These are phyloP conservation scores for Corymbia maculata DNA, from an alignment of 345 rosid genomes.

Conservation along the genomic window DNA sequence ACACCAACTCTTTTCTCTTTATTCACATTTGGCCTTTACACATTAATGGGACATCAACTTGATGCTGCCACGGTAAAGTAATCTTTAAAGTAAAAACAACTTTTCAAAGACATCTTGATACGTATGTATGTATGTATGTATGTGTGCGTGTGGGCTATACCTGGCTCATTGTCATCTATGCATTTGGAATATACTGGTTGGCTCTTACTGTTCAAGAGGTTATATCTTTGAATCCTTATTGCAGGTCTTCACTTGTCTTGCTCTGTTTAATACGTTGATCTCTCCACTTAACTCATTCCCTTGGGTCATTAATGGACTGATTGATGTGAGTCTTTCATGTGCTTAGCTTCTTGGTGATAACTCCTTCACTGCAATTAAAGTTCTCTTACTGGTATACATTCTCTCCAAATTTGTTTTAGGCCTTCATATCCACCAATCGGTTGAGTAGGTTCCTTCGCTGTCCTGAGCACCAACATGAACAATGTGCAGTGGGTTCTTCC, in stretches of 20 bases:
- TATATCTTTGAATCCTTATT: neutral
- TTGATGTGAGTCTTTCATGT: conserved; percentile 55
- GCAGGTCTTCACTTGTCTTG: conserved; percentile 95
- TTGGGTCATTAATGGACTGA: conserved; percentile 93
- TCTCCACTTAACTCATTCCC: conserved; percentile 95
- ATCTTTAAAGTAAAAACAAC: neutral
- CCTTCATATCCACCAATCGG: conserved; percentile 76
- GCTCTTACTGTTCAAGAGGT: neutral
- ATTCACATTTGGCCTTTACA: conserved; percentile 73
- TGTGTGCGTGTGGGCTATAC: neutral
- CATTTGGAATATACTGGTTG: neutral
- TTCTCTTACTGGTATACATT: neutral
- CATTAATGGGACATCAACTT: conserved; percentile 88
- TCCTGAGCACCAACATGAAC: conserved; percentile 28
- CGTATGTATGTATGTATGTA: neutral
- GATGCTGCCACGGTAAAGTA: conserved; percentile 81
- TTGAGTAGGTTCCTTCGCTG: conserved; percentile 73
- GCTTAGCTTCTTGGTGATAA: neutral
- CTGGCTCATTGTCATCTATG: neutral
- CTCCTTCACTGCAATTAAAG: neutral
- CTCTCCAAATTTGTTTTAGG: conserved; percentile 25
- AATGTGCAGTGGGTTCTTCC: conserved; percentile 4
- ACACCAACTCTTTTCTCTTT: conserved; percentile 91
- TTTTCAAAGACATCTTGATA: neutral
- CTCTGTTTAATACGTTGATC: conserved; percentile 75